Evolutionary conservation across 257 asterid genomes (phyloP).

Genomic region (Lithospermum erythrorhizon): DNA sequence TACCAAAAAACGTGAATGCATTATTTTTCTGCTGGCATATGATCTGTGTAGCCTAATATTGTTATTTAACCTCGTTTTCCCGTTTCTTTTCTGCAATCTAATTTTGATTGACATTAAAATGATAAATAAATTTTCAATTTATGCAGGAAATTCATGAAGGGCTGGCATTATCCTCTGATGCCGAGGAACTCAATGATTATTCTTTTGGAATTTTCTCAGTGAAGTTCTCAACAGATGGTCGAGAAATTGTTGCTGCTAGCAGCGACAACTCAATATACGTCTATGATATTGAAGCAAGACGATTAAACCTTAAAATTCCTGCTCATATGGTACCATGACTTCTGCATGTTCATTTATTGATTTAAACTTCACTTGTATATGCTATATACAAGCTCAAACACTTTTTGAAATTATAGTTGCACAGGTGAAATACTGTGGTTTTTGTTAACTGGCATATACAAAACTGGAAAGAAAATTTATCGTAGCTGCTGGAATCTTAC

Average conservation of each 20-base stretch:
- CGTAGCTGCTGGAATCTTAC: too few species aligned
- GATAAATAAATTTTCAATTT: background rate
- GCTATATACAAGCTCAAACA: too few species aligned
- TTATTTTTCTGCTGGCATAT: too few species aligned
- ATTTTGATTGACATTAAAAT: too few species aligned
- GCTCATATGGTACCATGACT: conserved; percentile 62
- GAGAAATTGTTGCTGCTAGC: conserved; percentile 83
- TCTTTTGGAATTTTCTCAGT: conserved; percentile 91
- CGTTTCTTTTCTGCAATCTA: too few species aligned
- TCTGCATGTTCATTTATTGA: background rate
- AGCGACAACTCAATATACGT: conserved; percentile 66
- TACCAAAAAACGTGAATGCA: too few species aligned
- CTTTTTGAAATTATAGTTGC: too few species aligned
- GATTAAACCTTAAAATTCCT: conserved; percentile 58
- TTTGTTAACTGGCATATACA: too few species aligned
- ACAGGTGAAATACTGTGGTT: too few species aligned
- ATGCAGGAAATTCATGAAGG: conserved; percentile 95
- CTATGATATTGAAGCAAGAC: conserved; percentile 73
- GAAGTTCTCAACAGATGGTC: conserved; percentile 82
- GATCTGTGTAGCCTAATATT: too few species aligned
- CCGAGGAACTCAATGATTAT: conserved; percentile 44
- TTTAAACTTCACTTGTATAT: background rate
- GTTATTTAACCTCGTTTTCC: too few species aligned
- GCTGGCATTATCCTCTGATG: conserved; percentile 52
- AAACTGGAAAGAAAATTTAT: too few species aligned